Evolutionary conservation across 2,329 filamentous ascomycete species (phyloP), one percentile per base, ranked within the genome.

Genomic region (Corniculantispora saksenae): DNA sequence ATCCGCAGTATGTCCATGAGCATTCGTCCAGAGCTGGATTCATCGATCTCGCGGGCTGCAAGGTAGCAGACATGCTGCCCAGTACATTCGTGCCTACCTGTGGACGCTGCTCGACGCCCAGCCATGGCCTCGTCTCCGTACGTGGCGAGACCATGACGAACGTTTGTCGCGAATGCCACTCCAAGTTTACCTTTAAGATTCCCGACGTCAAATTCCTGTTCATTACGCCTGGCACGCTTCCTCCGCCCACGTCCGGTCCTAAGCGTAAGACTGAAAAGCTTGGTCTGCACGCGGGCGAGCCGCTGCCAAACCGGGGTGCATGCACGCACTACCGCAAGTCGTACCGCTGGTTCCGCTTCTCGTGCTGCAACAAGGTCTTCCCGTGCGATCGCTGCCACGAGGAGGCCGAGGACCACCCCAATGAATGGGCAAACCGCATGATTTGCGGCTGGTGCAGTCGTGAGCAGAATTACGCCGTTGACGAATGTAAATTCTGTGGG

Each of bases 341-440:
- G 58, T 87, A 83, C 72, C 80, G 87, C 9, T 89, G 87, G 87
- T 89, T 89, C 76, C 81, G 87, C 19, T 89, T 89, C 79, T 84
- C 83, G 67, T 89, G 87, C 77, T 89, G 86, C 74, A 76, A 75
- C 59, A 81, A 82, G 65, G 85, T 89, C 45, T 81, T 86, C 70
- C 73, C 86, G n/a, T 89, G 87, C 75, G 87, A 89, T 72, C 86
- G 84, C 78, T 96, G 92, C 77, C 92, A 96, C 72, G 91, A 95
- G 74, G 83, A 80, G 19, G 83, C 79, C 12, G 86, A 88, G 70
- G 88, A 90, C 59, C 92, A 96, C 78, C 80, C 85, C 9, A 89
- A 91, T 69, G 92, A 95, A 78, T 92, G 92, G 83, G 92, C 92
- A 9, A 92, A 90, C 72, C 83, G 91, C 57, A 95, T 95, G 91